Base-by-base conservation (phyloP, 1,284 basidiomycete species). In the Boletus semigastroideus region DNA sequence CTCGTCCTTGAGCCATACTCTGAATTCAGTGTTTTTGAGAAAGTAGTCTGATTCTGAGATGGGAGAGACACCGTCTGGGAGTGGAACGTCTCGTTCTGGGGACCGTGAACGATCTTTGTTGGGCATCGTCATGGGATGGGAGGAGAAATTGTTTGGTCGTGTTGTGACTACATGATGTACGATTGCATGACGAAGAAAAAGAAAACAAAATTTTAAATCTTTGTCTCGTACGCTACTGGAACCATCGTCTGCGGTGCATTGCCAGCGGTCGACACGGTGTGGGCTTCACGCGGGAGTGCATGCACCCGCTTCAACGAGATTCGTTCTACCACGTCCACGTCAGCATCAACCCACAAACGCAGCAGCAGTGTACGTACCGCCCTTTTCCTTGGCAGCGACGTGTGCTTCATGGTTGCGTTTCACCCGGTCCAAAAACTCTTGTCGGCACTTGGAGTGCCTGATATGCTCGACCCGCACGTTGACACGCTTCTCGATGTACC, bases 401-500 rank as follows among this genome's bases (percentile, higher is more conserved):
- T 93, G 94, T 65, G 85, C 84, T 39, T 82, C 83, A 62, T 92
- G 90, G 82, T 99, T 99, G 59, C 79, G 76, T 85, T 97, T 90
- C 71, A 99, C 97, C 67, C 96, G 84, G 78, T 94, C 90, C 68
- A 99, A 77, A 82, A 99, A 99, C 77, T 98, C 95, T 77, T 98
- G 90, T 71, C 97, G 87, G 78, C 96, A 99, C 78, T 94, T 95
- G 65, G 96, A 98, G 86, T 99, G 97, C 69, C 80, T 86, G 77
- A 99, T 81, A 83, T 99, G 97, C 83, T 99, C 96, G 67, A 98
- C 82, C 59, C 97, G 92, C 76, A 99, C 78, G 88, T 98, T 99
- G 73, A 99, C 96, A 56, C 96, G 92, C 85, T 99, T 99, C 83
- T 99, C 95, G 51, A 99, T 79, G 87, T 98, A 98, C 65, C 96